phyloP scores from a whole-genome alignment of 495 filamentous ascomycete species.

The Tuber magnatum region DNA sequence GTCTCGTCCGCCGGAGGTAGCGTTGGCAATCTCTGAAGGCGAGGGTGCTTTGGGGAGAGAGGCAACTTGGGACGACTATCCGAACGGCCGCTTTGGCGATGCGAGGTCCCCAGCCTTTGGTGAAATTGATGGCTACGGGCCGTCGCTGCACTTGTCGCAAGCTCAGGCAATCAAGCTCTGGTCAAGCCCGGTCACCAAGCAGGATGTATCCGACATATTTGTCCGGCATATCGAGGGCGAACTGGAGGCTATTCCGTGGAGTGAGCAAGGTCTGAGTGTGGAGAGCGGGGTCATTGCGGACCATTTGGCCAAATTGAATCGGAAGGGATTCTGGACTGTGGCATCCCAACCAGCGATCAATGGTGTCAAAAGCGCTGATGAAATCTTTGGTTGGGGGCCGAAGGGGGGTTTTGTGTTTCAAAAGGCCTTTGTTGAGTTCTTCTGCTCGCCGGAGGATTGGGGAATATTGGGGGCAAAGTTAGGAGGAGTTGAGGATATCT shows the following conservation, averaged over 20 bases:
- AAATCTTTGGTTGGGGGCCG: conserved; percentile 91
- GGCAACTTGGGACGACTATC: conserved; percentile 98
- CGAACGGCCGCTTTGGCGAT: conserved; percentile 95
- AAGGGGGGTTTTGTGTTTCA: conserved; percentile 92
- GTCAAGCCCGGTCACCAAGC: conserved; percentile 61
- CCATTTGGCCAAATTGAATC: conserved; percentile 66
- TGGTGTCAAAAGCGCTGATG: conserved; percentile 64
- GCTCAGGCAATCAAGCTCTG: conserved; percentile 72
- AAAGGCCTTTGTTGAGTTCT: conserved; percentile 96
- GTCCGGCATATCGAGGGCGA: conserved; percentile 68
- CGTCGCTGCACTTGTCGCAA: conserved; percentile 72
- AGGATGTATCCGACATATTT: conserved; percentile 73
- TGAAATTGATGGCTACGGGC: conserved; percentile 92
- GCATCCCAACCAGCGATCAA: conserved; percentile 96
- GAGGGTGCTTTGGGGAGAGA: conserved; percentile 84
- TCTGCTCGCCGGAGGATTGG: conserved; percentile 68
- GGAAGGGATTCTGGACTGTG: conserved; percentile 89
- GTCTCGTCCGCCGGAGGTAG: conserved; percentile 31
- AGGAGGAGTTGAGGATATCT: conserved; percentile 54
- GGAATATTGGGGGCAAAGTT: conserved; percentile 56
- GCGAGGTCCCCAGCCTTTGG: conserved; percentile 84
- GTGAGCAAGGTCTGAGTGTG: conserved; percentile 75
- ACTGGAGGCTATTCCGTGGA: conserved; percentile 79
- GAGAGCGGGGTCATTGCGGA: conserved; percentile 74
- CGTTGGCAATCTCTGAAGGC: conserved; percentile 86